Conservation (phyloP, 2,329 filamentous ascomycete species). For the Curvularia lunata region DNA sequence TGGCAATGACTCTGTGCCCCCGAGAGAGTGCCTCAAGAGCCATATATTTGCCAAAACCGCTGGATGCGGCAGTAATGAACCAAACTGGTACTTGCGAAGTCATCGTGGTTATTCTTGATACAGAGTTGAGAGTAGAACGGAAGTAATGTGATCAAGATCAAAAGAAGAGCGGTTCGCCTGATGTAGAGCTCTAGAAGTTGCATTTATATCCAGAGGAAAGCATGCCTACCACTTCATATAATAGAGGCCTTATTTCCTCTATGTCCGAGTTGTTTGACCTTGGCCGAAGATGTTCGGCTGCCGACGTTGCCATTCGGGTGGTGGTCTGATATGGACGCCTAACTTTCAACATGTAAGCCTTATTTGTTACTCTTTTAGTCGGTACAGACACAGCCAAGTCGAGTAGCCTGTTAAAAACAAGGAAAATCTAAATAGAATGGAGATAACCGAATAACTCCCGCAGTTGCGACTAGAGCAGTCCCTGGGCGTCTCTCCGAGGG, state of each 20-base stretch:
- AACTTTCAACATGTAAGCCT: too few species aligned
- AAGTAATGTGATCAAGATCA: not conserved
- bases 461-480: too few species aligned
- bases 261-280: not conserved
- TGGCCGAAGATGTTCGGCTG: not conserved
- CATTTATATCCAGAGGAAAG: not conserved
- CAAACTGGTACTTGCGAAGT: not conserved
- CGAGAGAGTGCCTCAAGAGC: not conserved
- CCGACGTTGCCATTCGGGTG: too few species aligned
- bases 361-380: too few species aligned
- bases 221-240: not conserved
- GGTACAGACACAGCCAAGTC: too few species aligned
- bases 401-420: too few species aligned
- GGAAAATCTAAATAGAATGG: too few species aligned
- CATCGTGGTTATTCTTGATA: not conserved
- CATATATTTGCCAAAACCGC: not conserved
- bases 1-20: constrained; percentile 47
- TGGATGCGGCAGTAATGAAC: not conserved
- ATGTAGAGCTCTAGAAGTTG: not conserved
- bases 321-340: too few species aligned
- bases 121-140: not conserved
- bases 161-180: not conserved
- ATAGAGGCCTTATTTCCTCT: not conserved
- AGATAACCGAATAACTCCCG: too few species aligned
- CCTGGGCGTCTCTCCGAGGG: too few species aligned